Base-by-base conservation (phyloP, 345 rosid species). In the Eucalyptus curtisii region DNA sequence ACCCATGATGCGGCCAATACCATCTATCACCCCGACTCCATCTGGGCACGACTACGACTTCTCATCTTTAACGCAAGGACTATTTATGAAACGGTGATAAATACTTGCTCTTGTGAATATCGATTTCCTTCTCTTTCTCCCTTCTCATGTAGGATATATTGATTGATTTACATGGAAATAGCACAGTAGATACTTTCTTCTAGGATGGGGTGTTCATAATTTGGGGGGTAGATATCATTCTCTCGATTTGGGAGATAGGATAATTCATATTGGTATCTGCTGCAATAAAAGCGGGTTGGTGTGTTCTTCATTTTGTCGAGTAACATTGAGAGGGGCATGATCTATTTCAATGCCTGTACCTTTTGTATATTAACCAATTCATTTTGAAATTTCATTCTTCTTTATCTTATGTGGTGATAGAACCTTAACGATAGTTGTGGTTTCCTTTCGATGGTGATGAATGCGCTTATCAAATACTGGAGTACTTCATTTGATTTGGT, bases 1-100 rank as follows among this genome's bases (percentile, higher is more conserved):
- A 44, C 45, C 31, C 7, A 25, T 17, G 55, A 50, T 92, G 24
- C 30, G 89, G 20, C 42, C 91, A 15, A 86, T 91, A 31, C 88
- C 92, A 20, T 86, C 91, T 20, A 44, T 85, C 25, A 87, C 91
- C 53, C 92, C 90, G 4, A 49, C 92, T 50, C 94, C 91, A 25
- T 90, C 92, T 2, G 92, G 93, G 82, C 92, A 88, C 86, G 92
- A 93, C 48, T 90, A 91, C 42, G 95, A 94, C 87, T 93, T 94
- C 88, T 93, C 95, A 30, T 91, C 91, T 5, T 90, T 94, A 87
- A 90, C 93, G 5, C 94, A 90, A 89, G 94, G 94, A 87, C 91
- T 92, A 94, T 91, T 90, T 89, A 86, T 87, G 19, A 94, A 88
- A 53, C 90, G 76, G 59, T 94, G 82, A 50, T 45, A 37, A 44